Evolutionary conservation across 495 filamentous ascomycete genomes (phyloP).

Genomic region (Penicillium verhagenii): DNA sequence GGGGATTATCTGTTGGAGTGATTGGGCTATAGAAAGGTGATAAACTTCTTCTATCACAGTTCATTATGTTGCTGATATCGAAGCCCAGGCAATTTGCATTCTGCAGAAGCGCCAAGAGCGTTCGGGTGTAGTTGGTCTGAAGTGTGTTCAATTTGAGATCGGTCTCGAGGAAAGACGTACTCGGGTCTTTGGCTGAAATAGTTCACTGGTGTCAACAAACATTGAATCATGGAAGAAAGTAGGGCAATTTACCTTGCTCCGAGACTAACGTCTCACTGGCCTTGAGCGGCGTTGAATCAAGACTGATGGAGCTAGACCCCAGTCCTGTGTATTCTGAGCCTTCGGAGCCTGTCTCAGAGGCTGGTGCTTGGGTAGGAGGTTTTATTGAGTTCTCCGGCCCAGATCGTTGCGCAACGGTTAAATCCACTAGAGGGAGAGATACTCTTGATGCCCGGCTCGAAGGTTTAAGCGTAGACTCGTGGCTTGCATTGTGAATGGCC

Average conservation of each 20-base stretch:
- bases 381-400: neutral
- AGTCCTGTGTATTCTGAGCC: neutral
- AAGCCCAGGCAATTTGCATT: conserved; percentile 40
- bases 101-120: conserved; percentile 24
- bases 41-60: conserved; percentile 15
- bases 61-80: conserved; percentile 24
- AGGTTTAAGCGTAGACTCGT: neutral
- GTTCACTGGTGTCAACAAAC: neutral
- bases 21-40: conserved; percentile 40
- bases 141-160: conserved; percentile 15
- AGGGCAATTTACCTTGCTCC: neutral
- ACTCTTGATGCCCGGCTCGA: neutral
- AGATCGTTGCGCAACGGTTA: neutral
- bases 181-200: neutral
- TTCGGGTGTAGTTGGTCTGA: conserved; percentile 10
- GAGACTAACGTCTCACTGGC: neutral
- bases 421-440: neutral
- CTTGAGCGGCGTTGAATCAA: neutral
- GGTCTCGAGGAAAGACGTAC: neutral
- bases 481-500: neutral
- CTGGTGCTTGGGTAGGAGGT: neutral
- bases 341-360: neutral
- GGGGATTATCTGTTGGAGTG: conserved; percentile 21
- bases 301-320: neutral
- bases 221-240: neutral